phyloP scores from a whole-genome alignment of 2,329 filamentous ascomycete genomes.

The Xylaria sp. region DNA sequence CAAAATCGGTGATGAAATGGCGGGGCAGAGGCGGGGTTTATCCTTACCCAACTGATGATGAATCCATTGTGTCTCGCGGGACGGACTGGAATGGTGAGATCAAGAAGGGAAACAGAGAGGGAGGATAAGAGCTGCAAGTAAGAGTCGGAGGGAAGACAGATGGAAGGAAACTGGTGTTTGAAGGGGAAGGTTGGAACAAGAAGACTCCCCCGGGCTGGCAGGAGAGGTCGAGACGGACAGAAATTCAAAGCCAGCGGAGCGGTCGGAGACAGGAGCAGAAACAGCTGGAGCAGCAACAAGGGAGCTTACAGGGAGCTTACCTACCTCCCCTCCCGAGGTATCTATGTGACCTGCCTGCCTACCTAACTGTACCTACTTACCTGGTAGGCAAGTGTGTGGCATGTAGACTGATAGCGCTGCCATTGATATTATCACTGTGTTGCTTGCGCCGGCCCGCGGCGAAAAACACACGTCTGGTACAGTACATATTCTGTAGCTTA shows the following conservation, averaged over 20 bases:
- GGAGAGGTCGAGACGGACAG: constrained; percentile 34
- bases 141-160: constrained; percentile 12
- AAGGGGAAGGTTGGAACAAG: constrained; percentile 31
- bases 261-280: constrained; percentile 28
- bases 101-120: constrained; percentile 31
- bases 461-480: constrained; percentile 15
- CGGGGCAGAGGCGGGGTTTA: constrained; percentile 49
- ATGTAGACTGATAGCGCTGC: constrained; percentile 21
- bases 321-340: constrained; percentile 7
- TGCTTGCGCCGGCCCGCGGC: not conserved
- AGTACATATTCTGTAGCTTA: constrained; percentile 9
- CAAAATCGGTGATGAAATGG: constrained; percentile 46
- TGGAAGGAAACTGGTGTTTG: constrained; percentile 23
- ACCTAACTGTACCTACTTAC: too few species aligned
- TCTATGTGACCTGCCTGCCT: not conserved
- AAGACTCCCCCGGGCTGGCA: constrained; percentile 20
- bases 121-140: not conserved
- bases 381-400: constrained; percentile 2
- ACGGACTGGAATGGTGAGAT: constrained; percentile 22
- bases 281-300: constrained; percentile 26
- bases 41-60: constrained; percentile 49
- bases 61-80: constrained; percentile 46
- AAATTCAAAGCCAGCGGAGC: constrained; percentile 34
- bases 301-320: constrained; percentile 20
- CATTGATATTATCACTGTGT: constrained; percentile 31